Evolutionary conservation across 805 yeast species (phyloP).

Genomic region (Nakazawaea ernobii): DNA sequence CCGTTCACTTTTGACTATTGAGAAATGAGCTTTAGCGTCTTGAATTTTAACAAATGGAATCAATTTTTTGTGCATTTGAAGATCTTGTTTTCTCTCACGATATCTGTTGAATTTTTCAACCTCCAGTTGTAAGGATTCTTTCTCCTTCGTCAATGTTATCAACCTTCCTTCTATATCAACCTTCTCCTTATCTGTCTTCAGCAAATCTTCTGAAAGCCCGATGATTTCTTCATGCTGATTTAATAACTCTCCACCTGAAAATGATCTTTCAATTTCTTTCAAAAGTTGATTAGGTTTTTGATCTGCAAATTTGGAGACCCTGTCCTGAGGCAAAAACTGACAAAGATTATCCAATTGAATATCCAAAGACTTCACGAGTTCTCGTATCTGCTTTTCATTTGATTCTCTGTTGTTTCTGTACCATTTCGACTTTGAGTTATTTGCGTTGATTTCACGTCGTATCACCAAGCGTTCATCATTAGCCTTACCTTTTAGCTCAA

Average conservation of each 20-base stretch:
- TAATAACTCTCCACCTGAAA: constrained; percentile 55
- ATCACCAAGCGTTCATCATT: constrained; percentile 31
- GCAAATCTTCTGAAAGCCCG: constrained; percentile 37
- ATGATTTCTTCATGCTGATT: constrained; percentile 53
- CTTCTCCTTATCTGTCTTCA: constrained; percentile 23
- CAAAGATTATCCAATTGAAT: constrained; percentile 89
- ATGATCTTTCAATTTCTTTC: constrained; percentile 74
- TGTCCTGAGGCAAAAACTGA: constrained; percentile 92
- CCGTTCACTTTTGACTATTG: constrained; percentile 19
- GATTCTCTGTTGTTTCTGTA: constrained; percentile 33
- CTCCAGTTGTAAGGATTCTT: constrained; percentile 33
- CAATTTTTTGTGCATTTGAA: constrained; percentile 29
- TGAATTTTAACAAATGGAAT: constrained; percentile 29
- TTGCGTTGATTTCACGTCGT: constrained; percentile 37
- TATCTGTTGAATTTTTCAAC: constrained; percentile 42
- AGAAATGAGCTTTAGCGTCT: constrained; percentile 29
- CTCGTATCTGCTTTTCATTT: constrained; percentile 41
- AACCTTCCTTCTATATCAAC: constrained; percentile 25
- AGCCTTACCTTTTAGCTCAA: constrained; percentile 37
- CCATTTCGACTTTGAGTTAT: constrained; percentile 47
- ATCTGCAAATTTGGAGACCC: constrained; percentile 88
- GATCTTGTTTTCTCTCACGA: constrained; percentile 35
- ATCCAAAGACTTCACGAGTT: constrained; percentile 42
- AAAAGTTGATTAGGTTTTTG: constrained; percentile 70
- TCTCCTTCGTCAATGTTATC: constrained; percentile 28